A percentile compares a stretch with the other conserved stretches of the same genome.
Evolutionary conservation across 306 rosid species (phyloP).

Genomic region (Arachis stenosperma): DNA sequence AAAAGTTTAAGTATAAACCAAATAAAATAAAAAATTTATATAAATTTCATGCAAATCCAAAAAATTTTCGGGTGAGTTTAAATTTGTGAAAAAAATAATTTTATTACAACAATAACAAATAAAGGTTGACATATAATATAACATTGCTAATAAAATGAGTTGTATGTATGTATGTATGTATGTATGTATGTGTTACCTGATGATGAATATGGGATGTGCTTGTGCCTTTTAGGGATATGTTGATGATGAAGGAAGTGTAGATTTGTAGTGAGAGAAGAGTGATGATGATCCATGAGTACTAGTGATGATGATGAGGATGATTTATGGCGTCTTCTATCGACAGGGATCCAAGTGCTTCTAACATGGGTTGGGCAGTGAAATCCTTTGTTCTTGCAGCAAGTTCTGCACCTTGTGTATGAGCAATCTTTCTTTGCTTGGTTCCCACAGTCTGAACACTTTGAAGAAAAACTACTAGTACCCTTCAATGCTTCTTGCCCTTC

Average conservation of each 20-base stretch:
- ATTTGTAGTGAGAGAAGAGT: conserved; percentile 6
- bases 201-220: conserved; percentile 37
- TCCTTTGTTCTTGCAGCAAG: conserved; percentile 71
- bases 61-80: too few relatives aligned
- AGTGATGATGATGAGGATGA: too few relatives aligned
- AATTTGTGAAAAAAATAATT: too few relatives aligned
- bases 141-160: too few relatives aligned
- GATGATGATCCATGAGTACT: not conserved
- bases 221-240: conserved; percentile 40
- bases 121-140: too few relatives aligned
- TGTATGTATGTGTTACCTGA: too few relatives aligned
- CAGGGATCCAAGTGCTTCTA: conserved; percentile 75
- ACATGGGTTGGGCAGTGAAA: conserved; percentile 69
- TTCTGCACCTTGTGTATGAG: conserved; percentile 63
- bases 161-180: too few relatives aligned
- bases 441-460: conserved; percentile 74
- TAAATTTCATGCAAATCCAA: too few relatives aligned
- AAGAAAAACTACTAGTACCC: not conserved
- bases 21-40: too few relatives aligned
- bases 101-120: too few relatives aligned
- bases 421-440: conserved; percentile 79
- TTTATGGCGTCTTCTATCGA: conserved; percentile 50
- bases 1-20: too few relatives aligned
- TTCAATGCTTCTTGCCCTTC: too few relatives aligned
- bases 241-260: conserved; percentile 34